These are phyloP conservation scores for Graphium sp. DNA, from an alignment of 2,329 filamentous ascomycete species.

Conservation along the genomic window DNA sequence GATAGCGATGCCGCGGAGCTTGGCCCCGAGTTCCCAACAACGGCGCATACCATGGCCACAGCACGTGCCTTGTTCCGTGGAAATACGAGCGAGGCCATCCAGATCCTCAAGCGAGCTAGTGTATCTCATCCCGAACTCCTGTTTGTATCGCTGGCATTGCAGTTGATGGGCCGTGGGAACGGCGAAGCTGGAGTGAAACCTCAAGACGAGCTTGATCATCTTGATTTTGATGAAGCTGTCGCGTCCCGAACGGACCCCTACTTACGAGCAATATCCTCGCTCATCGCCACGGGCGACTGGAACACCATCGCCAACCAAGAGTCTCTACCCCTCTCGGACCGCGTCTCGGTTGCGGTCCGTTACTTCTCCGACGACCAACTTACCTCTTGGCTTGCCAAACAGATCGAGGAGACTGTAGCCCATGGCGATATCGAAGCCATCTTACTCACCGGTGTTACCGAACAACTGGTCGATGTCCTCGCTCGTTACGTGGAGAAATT, in stretches of 20 bases:
- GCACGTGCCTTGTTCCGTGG: constrained; percentile 62
- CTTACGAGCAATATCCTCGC: constrained; percentile 60
- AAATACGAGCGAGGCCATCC: constrained; percentile 49
- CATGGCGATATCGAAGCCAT: constrained; percentile 56
- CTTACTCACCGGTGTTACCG: constrained; percentile 60
- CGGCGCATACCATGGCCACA: constrained; percentile 54
- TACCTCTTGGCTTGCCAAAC: constrained; percentile 49
- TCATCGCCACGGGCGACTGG: constrained; percentile 67
- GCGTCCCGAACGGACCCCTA: constrained; percentile 59
- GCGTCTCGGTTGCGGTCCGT: constrained; percentile 55
- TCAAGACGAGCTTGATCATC: constrained; percentile 29
- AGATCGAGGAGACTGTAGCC: constrained; percentile 41
- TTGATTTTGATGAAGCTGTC: constrained; percentile 41
- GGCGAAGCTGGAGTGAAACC: too few relatives aligned
- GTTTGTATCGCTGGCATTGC: constrained; percentile 51
- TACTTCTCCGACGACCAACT: constrained; percentile 46
- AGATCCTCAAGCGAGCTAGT: constrained; percentile 52
- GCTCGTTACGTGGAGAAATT: constrained; percentile 62
- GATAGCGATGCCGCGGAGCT: constrained; percentile 23
- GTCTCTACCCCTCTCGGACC: constrained; percentile 58
- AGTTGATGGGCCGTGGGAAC: constrained; percentile 38
- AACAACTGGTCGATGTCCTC: constrained; percentile 56
- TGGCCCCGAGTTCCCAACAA: constrained; percentile 29
- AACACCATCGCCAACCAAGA: constrained; percentile 53
- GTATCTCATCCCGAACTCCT: constrained; percentile 44